phyloP scores from a whole-genome alignment of 805 yeast genomes.

The Wickerhamiella nectarea region DNA sequence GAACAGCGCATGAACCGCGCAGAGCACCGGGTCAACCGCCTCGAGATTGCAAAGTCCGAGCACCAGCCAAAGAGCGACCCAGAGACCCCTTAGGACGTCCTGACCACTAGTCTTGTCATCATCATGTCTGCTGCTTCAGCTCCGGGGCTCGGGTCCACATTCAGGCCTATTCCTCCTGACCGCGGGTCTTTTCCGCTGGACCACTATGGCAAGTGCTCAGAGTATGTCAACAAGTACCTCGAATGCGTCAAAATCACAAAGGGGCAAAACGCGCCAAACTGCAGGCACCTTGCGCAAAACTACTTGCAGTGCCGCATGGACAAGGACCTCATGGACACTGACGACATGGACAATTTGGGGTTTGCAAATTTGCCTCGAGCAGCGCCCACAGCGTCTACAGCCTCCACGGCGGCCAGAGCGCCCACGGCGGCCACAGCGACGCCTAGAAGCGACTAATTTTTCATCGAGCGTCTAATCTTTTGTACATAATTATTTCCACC shows the following conservation, averaged over 20 bases:
- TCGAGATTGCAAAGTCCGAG: constrained; percentile 6
- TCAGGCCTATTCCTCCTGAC: constrained; percentile 79
- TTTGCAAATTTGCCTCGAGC: constrained; percentile 10
- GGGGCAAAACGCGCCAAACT: constrained; percentile 82
- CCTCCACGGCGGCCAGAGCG: too few relatives aligned
- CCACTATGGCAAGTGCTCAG: constrained; percentile 71
- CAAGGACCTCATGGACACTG: constrained; percentile 45
- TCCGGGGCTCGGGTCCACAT: constrained; percentile 21
- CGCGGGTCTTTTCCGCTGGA: constrained; percentile 93
- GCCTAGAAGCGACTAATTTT: too few relatives aligned
- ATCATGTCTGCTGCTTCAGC: constrained; percentile 25
- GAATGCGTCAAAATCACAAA: constrained; percentile 63
- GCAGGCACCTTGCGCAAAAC: constrained; percentile 68
- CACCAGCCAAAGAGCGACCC: neutral
- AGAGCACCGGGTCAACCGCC: constrained; percentile 20
- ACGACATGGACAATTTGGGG: constrained; percentile 49
- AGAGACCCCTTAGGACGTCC: neutral
- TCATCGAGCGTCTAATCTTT: neutral
- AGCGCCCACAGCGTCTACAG: too few relatives aligned
- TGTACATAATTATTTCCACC: neutral
- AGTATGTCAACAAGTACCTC: constrained; percentile 60
- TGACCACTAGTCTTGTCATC: neutral
- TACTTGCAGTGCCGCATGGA: constrained; percentile 87
- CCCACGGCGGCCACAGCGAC: too few relatives aligned
- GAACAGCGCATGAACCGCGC: constrained; percentile 25